A percentile compares a stretch with the other conserved stretches of the same genome.
Conservation (phyloP, 192 early-diverging fungal species). For the Martensiomyces pterosporus region DNA sequence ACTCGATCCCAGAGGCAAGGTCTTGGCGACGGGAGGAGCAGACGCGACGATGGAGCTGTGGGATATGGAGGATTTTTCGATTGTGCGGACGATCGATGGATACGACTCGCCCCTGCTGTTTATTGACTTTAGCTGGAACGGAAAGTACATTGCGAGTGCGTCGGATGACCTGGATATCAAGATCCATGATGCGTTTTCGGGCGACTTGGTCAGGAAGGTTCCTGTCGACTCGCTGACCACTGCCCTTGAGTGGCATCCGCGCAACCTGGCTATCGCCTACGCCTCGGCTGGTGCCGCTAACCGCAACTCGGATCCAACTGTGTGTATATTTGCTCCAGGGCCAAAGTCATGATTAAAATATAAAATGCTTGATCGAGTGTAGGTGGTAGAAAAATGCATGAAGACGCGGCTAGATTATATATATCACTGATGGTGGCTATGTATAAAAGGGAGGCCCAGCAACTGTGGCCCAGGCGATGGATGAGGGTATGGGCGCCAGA, state of each 20-base stretch:
- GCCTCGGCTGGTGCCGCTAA: slow-evolving; percentile 21
- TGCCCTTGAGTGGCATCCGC: slow-evolving; percentile 40
- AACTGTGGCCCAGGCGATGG: too few relatives aligned
- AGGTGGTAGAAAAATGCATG: neutral
- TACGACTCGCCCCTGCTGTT: slow-evolving; percentile 38
- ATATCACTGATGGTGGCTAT: too few relatives aligned
- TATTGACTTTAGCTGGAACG: slow-evolving; percentile 34
- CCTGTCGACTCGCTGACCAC: slow-evolving; percentile 22
- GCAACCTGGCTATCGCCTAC: slow-evolving; percentile 37
- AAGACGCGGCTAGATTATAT: neutral
- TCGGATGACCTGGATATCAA: slow-evolving; percentile 30
- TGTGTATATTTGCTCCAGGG: slow-evolving; percentile 13
- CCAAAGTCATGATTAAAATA: slow-evolving; percentile 3
- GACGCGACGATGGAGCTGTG: slow-evolving; percentile 36
- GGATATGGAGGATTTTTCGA: slow-evolving; percentile 30
- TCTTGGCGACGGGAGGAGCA: slow-evolving; percentile 35
- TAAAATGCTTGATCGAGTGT: neutral
- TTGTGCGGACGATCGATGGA: slow-evolving; percentile 6
- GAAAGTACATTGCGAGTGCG: slow-evolving; percentile 33
- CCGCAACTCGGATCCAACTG: slow-evolving; percentile 7
- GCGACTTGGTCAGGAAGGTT: slow-evolving; percentile 20
- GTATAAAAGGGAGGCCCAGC: too few relatives aligned
- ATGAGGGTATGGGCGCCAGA: neutral
- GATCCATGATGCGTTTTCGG: slow-evolving; percentile 29
- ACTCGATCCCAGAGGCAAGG: slow-evolving; percentile 18